Evolutionary conservation across 2,329 filamentous ascomycete species (phyloP), one percentile per base, ranked within the genome.

Genomic region (Setomelanomma holmii): DNA sequence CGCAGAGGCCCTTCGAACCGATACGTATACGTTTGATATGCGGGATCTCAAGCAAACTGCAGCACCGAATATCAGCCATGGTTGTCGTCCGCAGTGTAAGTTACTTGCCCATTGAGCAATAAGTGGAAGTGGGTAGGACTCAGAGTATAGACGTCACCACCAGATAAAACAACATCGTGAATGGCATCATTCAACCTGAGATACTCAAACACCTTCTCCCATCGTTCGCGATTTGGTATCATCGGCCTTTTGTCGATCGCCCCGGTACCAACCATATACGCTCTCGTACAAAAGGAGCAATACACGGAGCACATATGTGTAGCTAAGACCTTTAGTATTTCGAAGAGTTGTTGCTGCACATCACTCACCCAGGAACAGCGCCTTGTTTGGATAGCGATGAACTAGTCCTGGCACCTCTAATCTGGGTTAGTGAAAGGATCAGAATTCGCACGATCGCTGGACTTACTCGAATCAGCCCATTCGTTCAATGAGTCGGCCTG

Each of bases 231-330:
- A 22, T 38, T 55, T 11, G 61, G 62, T 24, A 58, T 64, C 27
- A 63, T 59, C 4, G 52, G 56, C 11, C 24, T 20, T 24, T 67
- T 67, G 20, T 73, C 73, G 3, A 86, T 77, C 1, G 76, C 73
- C 5, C 78, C 76, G 1, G 83, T 86, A 49, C 85, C 85, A 3
- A 87, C 79, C 0, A 79, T 78, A 55, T 84, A 84, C 0, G 82
- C 82, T 7, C 84, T 79, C 2, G 84, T 87, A 69, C 85, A 87
- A 63, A 79, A 86, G 45, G 77, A 74, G 68, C 84, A 87, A 64
- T 86, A 86, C 0, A 84, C 81, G 0, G 84, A 84, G 59, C 84
- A 87, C 14, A 83, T 79, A 3, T 80, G 82, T 0, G 78, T 80
- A 11, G 82, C 84, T 33, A n/a, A 2, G 10, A 14, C 14, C 3